These are phyloP conservation scores for Achaetomium macrosporum DNA, from an alignment of 2,329 filamentous ascomycete genomes.

Conservation along the genomic window DNA sequence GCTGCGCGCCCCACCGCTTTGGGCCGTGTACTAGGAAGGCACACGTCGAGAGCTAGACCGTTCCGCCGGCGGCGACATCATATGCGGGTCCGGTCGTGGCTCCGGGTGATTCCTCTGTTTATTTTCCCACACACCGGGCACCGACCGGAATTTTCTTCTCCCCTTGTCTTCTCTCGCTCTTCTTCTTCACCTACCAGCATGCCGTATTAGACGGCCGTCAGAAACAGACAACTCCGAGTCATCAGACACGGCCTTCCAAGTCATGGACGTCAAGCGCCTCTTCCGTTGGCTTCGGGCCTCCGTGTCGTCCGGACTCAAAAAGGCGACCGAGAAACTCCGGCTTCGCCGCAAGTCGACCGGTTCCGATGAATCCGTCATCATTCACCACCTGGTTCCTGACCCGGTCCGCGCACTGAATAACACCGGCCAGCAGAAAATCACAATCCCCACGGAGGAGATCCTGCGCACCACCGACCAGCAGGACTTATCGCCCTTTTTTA, in stretches of 20 bases:
- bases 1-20: background rate
- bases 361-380: background rate
- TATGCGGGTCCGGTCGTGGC: too few species aligned
- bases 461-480: constrained; percentile 3
- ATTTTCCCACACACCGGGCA: too few species aligned
- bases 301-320: background rate
- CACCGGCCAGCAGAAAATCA: background rate
- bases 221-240: background rate
- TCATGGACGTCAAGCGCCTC: background rate
- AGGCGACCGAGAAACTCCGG: background rate
- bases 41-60: background rate
- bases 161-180: background rate
- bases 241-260: too few species aligned
- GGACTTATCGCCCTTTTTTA: constrained; percentile 8
- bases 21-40: background rate
- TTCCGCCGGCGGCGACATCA: too few species aligned
- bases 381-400: background rate
- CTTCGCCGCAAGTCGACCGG: background rate
- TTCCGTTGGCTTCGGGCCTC: background rate
- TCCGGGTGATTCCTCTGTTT: too few species aligned
- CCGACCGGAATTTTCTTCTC: too few species aligned
- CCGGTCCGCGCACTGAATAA: too few species aligned
- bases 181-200: background rate
- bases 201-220: background rate
- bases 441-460: constrained; percentile 5